These are phyloP conservation scores for Sanchytrium tribonematis DNA, from an alignment of 371 early-diverging fungal species.

Conservation along the genomic window DNA sequence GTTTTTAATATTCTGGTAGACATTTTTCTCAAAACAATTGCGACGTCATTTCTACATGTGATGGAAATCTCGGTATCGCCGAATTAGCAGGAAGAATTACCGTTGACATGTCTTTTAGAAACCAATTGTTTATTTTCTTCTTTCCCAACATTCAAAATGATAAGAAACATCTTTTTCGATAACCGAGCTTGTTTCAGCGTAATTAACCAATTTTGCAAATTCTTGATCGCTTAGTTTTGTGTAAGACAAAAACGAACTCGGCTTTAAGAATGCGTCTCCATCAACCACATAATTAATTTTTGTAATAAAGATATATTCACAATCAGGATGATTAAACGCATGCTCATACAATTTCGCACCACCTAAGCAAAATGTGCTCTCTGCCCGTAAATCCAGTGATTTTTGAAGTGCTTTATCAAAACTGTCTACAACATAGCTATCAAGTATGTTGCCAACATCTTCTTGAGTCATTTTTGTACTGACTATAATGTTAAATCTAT, in stretches of 20 bases:
- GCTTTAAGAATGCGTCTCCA: conserved; percentile 4
- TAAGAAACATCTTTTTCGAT: background rate
- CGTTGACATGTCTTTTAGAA: no score
- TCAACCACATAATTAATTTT: conserved; percentile 17
- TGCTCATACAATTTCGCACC: conserved; percentile 29
- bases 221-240: background rate
- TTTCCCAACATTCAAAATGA: background rate
- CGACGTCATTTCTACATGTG: no score
- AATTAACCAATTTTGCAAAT: background rate
- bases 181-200: background rate
- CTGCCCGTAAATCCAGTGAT: conserved; percentile 6
- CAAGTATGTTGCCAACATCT: conserved; percentile 4
- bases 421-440: conserved; percentile 8
- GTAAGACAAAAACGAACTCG: background rate
- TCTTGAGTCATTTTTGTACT: background rate
- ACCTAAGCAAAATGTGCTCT: conserved; percentile 27
- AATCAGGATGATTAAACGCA: conserved; percentile 20
- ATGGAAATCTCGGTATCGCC: no score
- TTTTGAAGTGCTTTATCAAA: conserved; percentile 23
- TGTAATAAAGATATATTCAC: conserved; percentile 28
- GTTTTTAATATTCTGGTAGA: no score
- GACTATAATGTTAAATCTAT: conserved; percentile 51
- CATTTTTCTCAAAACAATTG: no score
- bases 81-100: no score
- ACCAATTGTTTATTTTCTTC: background rate